Base-by-base conservation (phyloP, 208 protist genomes). In the Borovskyia barvae region DNA sequence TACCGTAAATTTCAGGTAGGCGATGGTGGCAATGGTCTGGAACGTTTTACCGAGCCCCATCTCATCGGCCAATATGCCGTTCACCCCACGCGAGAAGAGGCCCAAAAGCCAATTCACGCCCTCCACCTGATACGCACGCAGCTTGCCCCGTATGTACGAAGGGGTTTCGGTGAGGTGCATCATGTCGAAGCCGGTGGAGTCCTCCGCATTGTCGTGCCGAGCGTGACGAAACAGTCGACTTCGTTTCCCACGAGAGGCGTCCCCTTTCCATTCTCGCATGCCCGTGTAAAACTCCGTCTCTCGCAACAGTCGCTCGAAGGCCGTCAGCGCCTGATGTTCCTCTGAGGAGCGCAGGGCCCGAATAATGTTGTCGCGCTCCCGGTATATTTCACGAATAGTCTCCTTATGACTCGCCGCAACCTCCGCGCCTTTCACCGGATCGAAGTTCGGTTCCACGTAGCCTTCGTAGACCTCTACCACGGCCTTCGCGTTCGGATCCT, bases 1-100 rank as follows among this genome's bases (percentile, higher is more conserved):
- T 15, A 85, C 58, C 5, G 82, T 85, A 52, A 97, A 86, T 41
- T 95, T 95, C n/a, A 99, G 75, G 62, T 98, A 98, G 3, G 84
- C 95, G 2, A 99, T 57, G 35, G 98, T 82, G 2, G 95, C 85
- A 46, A 99, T 99, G 1, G 97, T 99, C 74, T 99, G 97, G 36
- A 99, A 93, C 14, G 91, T 97, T 53, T 97, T 97, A 14, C 94
- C 94, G 12, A 98, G 88, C 24, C 98, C 99, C 98, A 99, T 99
- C 80, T 99, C 98, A 77, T 99, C 99, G 5, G 98, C 98, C 14
- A 99, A 82, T 57, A 99, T 99, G 17, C 97, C 97, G 72, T 99
- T 99, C 55, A 99, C 93, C 41, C 92, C 94, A 53, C 96, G 85
- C 24, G 97, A 88, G 66, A 98, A 98, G 19, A 98, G 75, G 24